Base-by-base conservation (phyloP, 2,329 filamentous ascomycete species). In the Torrubiellomyces zombiae region DNA sequence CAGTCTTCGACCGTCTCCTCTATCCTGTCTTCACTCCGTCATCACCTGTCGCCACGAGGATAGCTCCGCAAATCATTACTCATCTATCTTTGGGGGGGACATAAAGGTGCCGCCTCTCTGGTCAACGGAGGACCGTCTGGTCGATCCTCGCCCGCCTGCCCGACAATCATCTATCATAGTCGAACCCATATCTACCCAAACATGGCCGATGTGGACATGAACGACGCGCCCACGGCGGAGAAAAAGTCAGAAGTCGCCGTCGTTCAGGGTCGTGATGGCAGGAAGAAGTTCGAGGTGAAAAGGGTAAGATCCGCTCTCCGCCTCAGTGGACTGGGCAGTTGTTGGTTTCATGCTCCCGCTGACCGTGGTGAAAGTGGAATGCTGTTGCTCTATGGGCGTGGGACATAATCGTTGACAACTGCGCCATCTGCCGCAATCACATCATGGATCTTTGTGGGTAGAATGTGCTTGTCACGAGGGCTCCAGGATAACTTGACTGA, bases 351-450 rank as follows among this genome's bases (percentile, higher is more conserved):
- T 14, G 14, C 28, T 36, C n/a, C n/a, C n/a, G n/a, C n/a, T n/a
- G 24, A 36, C 29, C 5, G 5, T 10, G 20, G 20, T 11, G 34
- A 21, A 44, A 94, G 86, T 98, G 89, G 89, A 95, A 95, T 43
- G 89, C 89, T 0, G 89, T 98, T 25, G 85, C 89, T 20, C 66
- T 98, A 3, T 98, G 89, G 89, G 89, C 89, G 1, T 98, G 89
- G 89, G 89, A 98, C 49, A 98, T 98, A 31, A 85, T 95, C 16
- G 89, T 98, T 32, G 89, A 98, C 57, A 98, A 98, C 66, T 98
- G 89, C 50, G 89, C 89, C 43, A 98, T 98, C 48, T 98, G 89
- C 63, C 71, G 89, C 48, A 98, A 98, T 51, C 89, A 98, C 53
- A 98, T 98, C 54, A 98, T 98, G 89, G 89, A 98, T 53, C 65